A percentile compares a stretch with the other conserved stretches of the same genome.
These are phyloP conservation scores for Aspergillus alliaceus DNA, from an alignment of 2,329 filamentous ascomycete species.

Conservation along the genomic window DNA sequence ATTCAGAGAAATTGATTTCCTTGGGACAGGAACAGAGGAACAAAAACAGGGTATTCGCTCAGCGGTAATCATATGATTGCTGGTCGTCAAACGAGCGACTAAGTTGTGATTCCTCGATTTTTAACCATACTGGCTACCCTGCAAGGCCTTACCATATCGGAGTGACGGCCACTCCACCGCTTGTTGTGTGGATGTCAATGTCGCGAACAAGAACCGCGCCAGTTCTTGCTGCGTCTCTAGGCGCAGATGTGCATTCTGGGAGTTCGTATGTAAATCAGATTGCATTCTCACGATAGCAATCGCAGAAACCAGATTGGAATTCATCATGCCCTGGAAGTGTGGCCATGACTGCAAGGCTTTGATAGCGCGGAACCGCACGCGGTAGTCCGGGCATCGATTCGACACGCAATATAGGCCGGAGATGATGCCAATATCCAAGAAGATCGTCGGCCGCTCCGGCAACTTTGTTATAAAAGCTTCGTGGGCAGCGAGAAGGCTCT, in stretches of 20 bases:
- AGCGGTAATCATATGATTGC: too few relatives aligned
- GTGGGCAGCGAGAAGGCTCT: background rate
- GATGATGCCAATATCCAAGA: constrained; percentile 12
- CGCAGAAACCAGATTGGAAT: constrained; percentile 11
- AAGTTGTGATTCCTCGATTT: too few relatives aligned
- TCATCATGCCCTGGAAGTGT: constrained; percentile 17
- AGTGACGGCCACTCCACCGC: background rate
- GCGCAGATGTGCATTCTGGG: background rate
- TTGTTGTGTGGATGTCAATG: background rate
- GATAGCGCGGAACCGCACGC: constrained; percentile 13
- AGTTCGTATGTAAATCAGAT: background rate
- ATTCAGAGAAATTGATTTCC: too few relatives aligned
- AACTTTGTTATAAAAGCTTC: constrained; percentile 5
- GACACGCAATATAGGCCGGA: constrained; percentile 11
- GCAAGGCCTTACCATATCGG: background rate
- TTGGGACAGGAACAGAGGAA: too few relatives aligned
- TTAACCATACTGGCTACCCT: too few relatives aligned
- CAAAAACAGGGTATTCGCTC: too few relatives aligned
- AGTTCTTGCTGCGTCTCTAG: background rate
- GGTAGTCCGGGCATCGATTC: constrained; percentile 11
- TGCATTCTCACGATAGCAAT: constrained; percentile 8
- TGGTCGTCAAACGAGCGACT: too few relatives aligned
- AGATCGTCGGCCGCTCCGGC: constrained; percentile 9
- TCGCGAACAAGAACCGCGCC: background rate
- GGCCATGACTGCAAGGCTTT: constrained; percentile 12